Evolutionary conservation across 192 early-diverging fungal genomes (phyloP).

Genomic region (Funneliformis mosseae): DNA sequence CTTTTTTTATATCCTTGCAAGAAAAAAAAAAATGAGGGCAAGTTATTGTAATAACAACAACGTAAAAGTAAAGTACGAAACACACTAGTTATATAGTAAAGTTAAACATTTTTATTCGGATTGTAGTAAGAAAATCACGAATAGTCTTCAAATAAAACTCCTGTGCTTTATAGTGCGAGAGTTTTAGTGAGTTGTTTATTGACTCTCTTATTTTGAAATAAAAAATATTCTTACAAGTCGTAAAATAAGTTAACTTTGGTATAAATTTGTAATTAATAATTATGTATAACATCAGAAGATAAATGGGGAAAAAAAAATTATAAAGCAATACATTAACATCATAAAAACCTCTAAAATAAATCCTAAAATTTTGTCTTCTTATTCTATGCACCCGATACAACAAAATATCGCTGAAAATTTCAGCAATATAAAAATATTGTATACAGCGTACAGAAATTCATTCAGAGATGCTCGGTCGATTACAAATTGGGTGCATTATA

Average conservation of each 20-base stretch:
- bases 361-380: not conserved
- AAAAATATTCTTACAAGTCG: not conserved
- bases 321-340: not conserved
- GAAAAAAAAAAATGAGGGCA: not conserved
- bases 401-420: constrained; percentile 11
- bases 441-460: constrained; percentile 53
- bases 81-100: not conserved
- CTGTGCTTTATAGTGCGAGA: not conserved
- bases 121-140: not conserved
- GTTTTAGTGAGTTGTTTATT: not conserved
- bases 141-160: not conserved
- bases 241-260: not conserved
- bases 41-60: not conserved
- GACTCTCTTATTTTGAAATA: not conserved
- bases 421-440: constrained; percentile 60
- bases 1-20: not conserved
- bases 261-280: not conserved
- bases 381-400: not conserved
- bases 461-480: constrained; percentile 52
- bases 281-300: not conserved
- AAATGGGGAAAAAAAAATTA: not conserved
- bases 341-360: constrained; percentile 5
- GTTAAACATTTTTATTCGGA: not conserved
- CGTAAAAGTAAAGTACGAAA: not conserved
- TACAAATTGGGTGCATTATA: constrained; percentile 64